These are phyloP conservation scores for Cairneyella variabilis DNA, from an alignment of 495 filamentous ascomycete genomes.

Conservation along the genomic window DNA sequence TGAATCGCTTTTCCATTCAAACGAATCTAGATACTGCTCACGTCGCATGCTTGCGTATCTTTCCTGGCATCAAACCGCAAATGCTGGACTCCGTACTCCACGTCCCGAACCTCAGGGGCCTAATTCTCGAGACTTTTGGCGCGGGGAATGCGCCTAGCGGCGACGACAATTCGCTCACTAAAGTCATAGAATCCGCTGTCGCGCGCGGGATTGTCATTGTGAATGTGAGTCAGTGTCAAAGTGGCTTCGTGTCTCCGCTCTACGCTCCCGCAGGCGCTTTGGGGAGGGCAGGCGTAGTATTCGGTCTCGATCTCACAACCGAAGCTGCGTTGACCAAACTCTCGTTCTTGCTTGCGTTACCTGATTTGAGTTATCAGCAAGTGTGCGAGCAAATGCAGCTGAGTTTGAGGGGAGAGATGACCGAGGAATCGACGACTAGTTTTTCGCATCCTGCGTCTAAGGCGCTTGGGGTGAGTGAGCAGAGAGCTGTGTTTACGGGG, in stretches of 20 bases:
- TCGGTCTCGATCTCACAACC: slow-evolving; percentile 88
- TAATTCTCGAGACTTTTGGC: slow-evolving; percentile 93
- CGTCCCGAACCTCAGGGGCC: slow-evolving; percentile 71
- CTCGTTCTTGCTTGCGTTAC: slow-evolving; percentile 76
- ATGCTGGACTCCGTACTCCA: slow-evolving; percentile 89
- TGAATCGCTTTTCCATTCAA: slow-evolving; percentile 73
- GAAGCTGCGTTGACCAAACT: slow-evolving; percentile 94
- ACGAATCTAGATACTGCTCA: slow-evolving; percentile 78
- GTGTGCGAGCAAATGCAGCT: slow-evolving; percentile 69
- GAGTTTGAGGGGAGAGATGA: slow-evolving; percentile 82
- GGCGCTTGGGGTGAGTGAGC: slow-evolving; percentile 40
- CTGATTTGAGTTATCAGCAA: slow-evolving; percentile 44
- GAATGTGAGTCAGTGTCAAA: slow-evolving; percentile 89
- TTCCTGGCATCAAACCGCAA: slow-evolving; percentile 90
- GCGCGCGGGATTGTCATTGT: slow-evolving; percentile 81
- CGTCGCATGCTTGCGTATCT: slow-evolving; percentile 90
- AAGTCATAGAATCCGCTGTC: slow-evolving; percentile 74
- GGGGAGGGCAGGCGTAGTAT: slow-evolving; percentile 85
- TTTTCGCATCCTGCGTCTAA: slow-evolving; percentile 62
- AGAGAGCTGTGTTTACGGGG: slow-evolving; percentile 58
- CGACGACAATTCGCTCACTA: slow-evolving; percentile 77
- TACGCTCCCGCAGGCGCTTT: slow-evolving; percentile 90
- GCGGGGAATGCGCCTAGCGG: slow-evolving; percentile 90
- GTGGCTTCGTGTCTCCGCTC: slow-evolving; percentile 81
- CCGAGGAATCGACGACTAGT: slow-evolving; percentile 55